Percentiles rank a stretch among this genome's conserved stretches.
phyloP scores from a whole-genome alignment of 2,329 filamentous ascomycete species.

The Zymoseptoria brevis region DNA sequence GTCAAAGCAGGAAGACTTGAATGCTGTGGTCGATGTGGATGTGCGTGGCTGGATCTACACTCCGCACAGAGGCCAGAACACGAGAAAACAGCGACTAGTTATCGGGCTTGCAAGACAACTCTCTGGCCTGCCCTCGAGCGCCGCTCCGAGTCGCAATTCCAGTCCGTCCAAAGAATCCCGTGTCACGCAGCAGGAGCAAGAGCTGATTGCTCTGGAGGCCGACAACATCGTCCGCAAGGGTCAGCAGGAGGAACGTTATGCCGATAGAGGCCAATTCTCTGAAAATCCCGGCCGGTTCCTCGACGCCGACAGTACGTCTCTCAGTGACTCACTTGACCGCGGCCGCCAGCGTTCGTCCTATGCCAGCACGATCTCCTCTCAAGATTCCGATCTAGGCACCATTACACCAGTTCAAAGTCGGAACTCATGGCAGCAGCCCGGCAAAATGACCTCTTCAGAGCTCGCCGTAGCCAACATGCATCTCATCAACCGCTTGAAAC shows the following conservation, averaged over 20 bases:
- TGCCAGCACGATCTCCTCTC: slow-evolving; percentile 19
- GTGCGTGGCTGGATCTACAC: slow-evolving; percentile 92
- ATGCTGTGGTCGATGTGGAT: slow-evolving; percentile 85
- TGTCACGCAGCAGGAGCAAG: slow-evolving; percentile 46
- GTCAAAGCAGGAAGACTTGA: slow-evolving; percentile 71
- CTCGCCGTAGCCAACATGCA: slow-evolving; percentile 73
- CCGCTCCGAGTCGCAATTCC: slow-evolving; percentile 34
- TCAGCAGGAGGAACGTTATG: slow-evolving; percentile 55
- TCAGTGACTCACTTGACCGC: slow-evolving; percentile 24
- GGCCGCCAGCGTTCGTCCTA: slow-evolving; percentile 10
- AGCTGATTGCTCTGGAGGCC: slow-evolving; percentile 66
- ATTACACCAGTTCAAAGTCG: slow-evolving; percentile 40
- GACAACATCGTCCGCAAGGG: slow-evolving; percentile 67
- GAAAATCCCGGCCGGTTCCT: slow-evolving; percentile 50
- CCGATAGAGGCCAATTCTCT: slow-evolving; percentile 65
- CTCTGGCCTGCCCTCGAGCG: slow-evolving; percentile 66
- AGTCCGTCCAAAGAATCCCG: slow-evolving; percentile 36
- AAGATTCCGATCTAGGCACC: slow-evolving; percentile 14
- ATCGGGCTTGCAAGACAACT: slow-evolving; percentile 80
- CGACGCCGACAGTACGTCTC: slow-evolving; percentile 34
- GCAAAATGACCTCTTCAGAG: slow-evolving; percentile 67
- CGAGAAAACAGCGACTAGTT: slow-evolving; percentile 74
- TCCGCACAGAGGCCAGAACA: slow-evolving; percentile 77
- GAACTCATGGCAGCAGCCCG: slow-evolving; percentile 42
- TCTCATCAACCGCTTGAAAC: slow-evolving; percentile 76